These are phyloP conservation scores for Lipomyces starkeyi DNA, from an alignment of 805 yeast genomes.

Conservation along the genomic window DNA sequence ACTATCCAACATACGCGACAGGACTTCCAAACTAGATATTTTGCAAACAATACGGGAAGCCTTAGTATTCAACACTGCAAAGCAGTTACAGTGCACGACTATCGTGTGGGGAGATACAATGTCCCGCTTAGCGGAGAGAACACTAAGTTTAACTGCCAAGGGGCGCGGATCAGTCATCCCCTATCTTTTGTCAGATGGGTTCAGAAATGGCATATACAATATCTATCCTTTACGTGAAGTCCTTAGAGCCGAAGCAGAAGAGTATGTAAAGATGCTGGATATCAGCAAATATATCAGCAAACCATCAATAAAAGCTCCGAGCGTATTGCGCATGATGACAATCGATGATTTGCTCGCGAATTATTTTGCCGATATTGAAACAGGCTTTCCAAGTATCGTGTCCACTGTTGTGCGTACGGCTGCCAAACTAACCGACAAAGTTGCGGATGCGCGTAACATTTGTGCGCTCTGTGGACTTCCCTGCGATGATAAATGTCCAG, in stretches of 20 bases:
- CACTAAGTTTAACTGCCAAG: constrained; percentile 78
- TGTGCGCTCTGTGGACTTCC: constrained; percentile 66
- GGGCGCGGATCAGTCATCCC: constrained; percentile 82
- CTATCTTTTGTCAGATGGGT: constrained; percentile 38
- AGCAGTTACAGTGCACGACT: constrained; percentile 55
- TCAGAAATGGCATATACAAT: constrained; percentile 49
- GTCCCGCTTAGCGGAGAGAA: constrained; percentile 81
- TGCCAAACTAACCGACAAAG: constrained; percentile 58
- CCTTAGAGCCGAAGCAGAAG: constrained; percentile 67
- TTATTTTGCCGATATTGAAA: constrained; percentile 74
- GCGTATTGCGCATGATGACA: constrained; percentile 72
- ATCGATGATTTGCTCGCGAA: constrained; percentile 77
- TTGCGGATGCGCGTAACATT: constrained; percentile 33
- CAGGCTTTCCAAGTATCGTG: constrained; percentile 83
- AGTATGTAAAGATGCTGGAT: constrained; percentile 55
- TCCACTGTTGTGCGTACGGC: constrained; percentile 93
- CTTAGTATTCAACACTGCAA: constrained; percentile 56
- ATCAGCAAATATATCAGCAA: constrained; percentile 48
- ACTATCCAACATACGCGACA: constrained; percentile 50
- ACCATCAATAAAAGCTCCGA: constrained; percentile 43
- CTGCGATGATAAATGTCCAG: constrained; percentile 59
- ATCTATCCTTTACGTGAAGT: constrained; percentile 79
- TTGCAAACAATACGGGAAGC: constrained; percentile 54
- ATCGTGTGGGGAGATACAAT: constrained; percentile 76
- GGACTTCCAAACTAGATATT: constrained; percentile 73